Conservation (phyloP, 2,329 filamentous ascomycete genomes). For the Raffaelea ambrosiae region DNA sequence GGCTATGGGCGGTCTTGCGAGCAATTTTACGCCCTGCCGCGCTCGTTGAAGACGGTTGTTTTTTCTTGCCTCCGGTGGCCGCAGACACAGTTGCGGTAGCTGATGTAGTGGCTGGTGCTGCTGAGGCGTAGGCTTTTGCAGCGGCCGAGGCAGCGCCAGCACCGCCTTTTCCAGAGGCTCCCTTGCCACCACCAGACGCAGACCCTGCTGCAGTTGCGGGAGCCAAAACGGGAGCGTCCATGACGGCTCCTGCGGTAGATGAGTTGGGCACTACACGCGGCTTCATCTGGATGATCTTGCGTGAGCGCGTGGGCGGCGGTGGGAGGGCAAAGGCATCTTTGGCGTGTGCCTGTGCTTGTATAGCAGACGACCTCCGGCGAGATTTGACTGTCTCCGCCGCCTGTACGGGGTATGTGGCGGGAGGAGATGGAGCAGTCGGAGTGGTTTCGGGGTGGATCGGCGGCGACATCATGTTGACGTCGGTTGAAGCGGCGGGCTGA, state of each 20-base stretch:
- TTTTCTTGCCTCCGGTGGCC: slow-evolving; percentile 54
- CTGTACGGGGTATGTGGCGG: slow-evolving; percentile 12
- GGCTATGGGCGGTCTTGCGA: slow-evolving; percentile 88
- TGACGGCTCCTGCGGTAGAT: slow-evolving; percentile 14
- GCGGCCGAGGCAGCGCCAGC: slow-evolving; percentile 3
- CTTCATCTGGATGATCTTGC: slow-evolving; percentile 99
- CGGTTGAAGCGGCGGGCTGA: slow-evolving; percentile 14
- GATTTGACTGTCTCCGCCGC: slow-evolving; percentile 40
- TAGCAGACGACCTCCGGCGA: slow-evolving; percentile 36
- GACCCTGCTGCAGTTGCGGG: slow-evolving; percentile 8
- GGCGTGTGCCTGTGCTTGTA: slow-evolving; percentile 21
- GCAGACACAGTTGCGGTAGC: slow-evolving; percentile 5
- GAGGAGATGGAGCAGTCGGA: neutral
- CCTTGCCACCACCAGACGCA: neutral
- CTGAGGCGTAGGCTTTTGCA: neutral
- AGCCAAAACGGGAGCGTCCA: neutral
- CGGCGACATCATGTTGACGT: slow-evolving; percentile 24
- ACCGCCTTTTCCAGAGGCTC: neutral
- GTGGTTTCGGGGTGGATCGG: slow-evolving; percentile 10
- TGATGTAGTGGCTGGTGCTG: neutral
- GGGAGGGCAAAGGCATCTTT: slow-evolving; percentile 71
- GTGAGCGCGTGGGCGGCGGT: slow-evolving; percentile 81
- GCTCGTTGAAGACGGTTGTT: slow-evolving; percentile 65
- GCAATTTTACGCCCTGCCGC: slow-evolving; percentile 91
- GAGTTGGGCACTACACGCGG: slow-evolving; percentile 33